Conservation (phyloP, 2,329 filamentous ascomycete genomes). For the Aureobasidium sp. region DNA sequence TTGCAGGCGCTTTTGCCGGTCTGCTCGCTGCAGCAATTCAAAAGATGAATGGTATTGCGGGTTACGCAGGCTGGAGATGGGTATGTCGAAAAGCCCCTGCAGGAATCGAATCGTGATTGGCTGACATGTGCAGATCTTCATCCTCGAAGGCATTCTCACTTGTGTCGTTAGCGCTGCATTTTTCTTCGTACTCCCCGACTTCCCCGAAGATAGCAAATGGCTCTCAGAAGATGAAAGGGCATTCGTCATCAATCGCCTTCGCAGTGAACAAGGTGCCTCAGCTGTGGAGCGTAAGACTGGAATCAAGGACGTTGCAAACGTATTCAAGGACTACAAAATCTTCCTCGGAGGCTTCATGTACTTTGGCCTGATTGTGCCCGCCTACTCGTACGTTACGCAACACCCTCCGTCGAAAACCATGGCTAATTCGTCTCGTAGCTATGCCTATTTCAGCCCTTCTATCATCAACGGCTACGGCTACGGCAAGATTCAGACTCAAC, state of each 20-base stretch:
- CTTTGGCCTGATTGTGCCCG: conserved; percentile 40
- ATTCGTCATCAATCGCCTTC: conserved; percentile 41
- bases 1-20: conserved; percentile 79
- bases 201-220: conserved; percentile 47
- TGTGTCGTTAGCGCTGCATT: conserved; percentile 36
- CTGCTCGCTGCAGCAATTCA: conserved; percentile 79
- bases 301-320: conserved; percentile 34
- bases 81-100: no score
- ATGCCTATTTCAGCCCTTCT: conserved; percentile 41
- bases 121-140: conserved; percentile 64
- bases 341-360: conserved; percentile 46
- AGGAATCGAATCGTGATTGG: no score
- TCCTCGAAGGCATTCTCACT: conserved; percentile 43
- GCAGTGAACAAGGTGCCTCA: conserved; percentile 41
- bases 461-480: conserved; percentile 47
- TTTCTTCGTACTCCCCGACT: conserved; percentile 50
- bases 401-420: neutral
- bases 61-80: conserved; percentile 71
- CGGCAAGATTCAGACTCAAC: conserved; percentile 46
- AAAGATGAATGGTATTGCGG: conserved; percentile 68
- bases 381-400: conserved; percentile 21
- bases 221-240: conserved; percentile 34
- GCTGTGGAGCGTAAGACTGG: conserved; percentile 39
- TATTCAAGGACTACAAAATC: conserved; percentile 45
- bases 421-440: conserved; percentile 18